phyloP scores from a whole-genome alignment of 73 alveolate genomes.

The Paramecium tetraurelia region DNA sequence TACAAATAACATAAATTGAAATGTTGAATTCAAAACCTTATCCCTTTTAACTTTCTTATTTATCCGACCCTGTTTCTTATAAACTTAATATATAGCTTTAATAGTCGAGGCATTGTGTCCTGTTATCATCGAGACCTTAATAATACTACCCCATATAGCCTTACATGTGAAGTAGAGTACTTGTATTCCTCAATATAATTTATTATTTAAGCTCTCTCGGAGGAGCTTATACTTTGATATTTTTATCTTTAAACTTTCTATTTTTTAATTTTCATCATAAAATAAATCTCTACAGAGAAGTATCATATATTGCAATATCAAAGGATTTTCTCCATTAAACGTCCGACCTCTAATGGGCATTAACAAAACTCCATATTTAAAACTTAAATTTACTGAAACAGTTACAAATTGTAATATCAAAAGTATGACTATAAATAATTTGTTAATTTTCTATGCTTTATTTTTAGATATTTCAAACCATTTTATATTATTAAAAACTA shows the following conservation, averaged over 20 bases:
- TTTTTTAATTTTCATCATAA: background rate
- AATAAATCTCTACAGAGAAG: background rate
- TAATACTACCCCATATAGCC: background rate
- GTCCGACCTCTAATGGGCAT: background rate
- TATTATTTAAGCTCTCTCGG: constrained; percentile 3
- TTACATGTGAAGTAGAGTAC: background rate
- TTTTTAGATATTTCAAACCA: background rate
- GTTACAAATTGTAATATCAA: background rate
- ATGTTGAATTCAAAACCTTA: background rate
- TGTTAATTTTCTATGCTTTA: background rate
- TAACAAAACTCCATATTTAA: background rate
- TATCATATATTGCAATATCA: background rate
- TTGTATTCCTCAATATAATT: background rate
- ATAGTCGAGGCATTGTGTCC: constrained; percentile 23
- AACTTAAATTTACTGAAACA: background rate
- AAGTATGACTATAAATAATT: background rate
- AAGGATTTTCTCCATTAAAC: background rate
- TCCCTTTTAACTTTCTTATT: constrained; percentile 28
- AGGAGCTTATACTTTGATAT: background rate
- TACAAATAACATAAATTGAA: background rate
- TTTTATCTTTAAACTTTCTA: constrained; percentile 1
- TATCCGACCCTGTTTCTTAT: constrained; percentile 9
- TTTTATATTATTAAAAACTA: background rate
- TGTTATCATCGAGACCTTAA: background rate
- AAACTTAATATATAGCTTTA: constrained; percentile 7